Evolutionary conservation across 805 yeast species (phyloP).

Genomic region (Monosporozyma yasuniensis): DNA sequence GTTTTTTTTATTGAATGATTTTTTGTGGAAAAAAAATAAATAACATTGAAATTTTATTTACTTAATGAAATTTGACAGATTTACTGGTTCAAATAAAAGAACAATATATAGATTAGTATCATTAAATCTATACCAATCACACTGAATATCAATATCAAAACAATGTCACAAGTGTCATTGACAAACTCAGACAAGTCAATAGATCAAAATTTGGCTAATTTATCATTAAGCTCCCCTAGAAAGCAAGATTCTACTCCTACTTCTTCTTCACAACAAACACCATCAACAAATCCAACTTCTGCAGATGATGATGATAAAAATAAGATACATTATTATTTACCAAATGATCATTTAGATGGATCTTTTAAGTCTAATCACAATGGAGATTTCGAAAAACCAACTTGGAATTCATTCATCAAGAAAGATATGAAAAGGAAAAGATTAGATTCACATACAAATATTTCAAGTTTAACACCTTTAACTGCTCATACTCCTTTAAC

Average conservation of each 20-base stretch:
- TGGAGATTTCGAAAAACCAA: not conserved
- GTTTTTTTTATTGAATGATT: not conserved
- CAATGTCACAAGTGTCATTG: not conserved
- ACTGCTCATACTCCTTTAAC: not conserved
- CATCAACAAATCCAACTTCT: not conserved
- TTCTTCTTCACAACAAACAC: not conserved
- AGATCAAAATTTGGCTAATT: slow-evolving; percentile 6
- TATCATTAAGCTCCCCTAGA: slow-evolving; percentile 4
- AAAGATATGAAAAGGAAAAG: slow-evolving; percentile 21
- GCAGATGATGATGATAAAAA: not conserved
- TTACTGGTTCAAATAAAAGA: not conserved
- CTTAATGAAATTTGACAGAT: not conserved
- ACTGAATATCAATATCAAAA: not conserved
- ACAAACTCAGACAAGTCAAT: not conserved
- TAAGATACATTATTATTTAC: not conserved
- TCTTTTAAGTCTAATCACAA: not conserved
- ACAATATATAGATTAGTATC: not conserved
- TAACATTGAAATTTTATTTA: not conserved
- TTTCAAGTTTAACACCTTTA: slow-evolving; percentile 1
- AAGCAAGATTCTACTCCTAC: too few species aligned
- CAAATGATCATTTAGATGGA: not conserved
- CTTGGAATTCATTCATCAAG: slow-evolving; percentile 6
- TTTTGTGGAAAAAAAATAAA: not conserved
- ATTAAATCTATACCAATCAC: not conserved
- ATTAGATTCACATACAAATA: slow-evolving; percentile 6